Evolutionary conservation across 768 basidiomycete genomes (phyloP).

Genomic region (Tulasnella sp.): DNA sequence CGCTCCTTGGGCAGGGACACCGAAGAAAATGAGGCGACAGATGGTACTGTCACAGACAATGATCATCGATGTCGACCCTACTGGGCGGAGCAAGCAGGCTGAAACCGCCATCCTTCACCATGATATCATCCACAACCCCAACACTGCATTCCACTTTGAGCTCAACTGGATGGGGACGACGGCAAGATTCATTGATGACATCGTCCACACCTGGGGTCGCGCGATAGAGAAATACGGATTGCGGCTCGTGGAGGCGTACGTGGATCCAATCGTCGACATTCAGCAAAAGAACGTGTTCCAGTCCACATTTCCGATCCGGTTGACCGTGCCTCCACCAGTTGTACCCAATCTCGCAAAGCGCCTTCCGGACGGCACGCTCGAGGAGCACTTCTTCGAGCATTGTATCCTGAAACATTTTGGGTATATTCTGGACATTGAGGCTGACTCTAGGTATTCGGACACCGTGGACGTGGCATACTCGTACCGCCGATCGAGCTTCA

Average conservation of each 20-base stretch:
- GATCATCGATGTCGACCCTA: slow-evolving; percentile 75
- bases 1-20: background rate
- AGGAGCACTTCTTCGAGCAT: slow-evolving; percentile 65
- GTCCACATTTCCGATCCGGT: slow-evolving; percentile 69
- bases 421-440: slow-evolving; percentile 65
- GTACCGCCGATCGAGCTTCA: slow-evolving; percentile 66
- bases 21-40: slow-evolving; percentile 40
- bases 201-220: slow-evolving; percentile 66
- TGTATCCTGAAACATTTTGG: slow-evolving; percentile 62
- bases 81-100: slow-evolving; percentile 56
- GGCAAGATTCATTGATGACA: slow-evolving; percentile 80
- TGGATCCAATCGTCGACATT: slow-evolving; percentile 82
- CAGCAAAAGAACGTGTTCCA: slow-evolving; percentile 81
- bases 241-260: slow-evolving; percentile 85
- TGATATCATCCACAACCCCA: slow-evolving; percentile 89
- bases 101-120: slow-evolving; percentile 83
- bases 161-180: slow-evolving; percentile 95
- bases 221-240: slow-evolving; percentile 81
- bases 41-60: slow-evolving; percentile 78
- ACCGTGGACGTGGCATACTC: slow-evolving; percentile 78
- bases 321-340: slow-evolving; percentile 63
- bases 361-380: slow-evolving; percentile 53
- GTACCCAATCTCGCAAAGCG: slow-evolving; percentile 50
- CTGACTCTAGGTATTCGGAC: slow-evolving; percentile 60
- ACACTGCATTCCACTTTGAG: slow-evolving; percentile 94